Conservation (phyloP, 345 rosid genomes). For the Lepidium sativum region DNA sequence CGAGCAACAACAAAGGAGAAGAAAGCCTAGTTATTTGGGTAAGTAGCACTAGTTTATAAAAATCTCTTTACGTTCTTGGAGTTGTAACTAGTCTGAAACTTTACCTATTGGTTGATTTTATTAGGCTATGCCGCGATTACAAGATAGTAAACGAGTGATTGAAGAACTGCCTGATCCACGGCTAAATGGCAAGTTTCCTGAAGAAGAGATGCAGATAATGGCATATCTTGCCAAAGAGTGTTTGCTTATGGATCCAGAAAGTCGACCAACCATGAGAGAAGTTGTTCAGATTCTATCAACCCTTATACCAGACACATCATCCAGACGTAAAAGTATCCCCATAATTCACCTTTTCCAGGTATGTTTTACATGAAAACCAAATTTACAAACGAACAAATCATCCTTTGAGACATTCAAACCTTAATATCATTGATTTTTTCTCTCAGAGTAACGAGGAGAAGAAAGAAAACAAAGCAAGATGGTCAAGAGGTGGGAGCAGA, state of each 20-base stretch:
- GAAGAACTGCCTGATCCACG: constrained; percentile 80
- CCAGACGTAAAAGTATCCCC: constrained; percentile 61
- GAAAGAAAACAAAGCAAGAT: constrained; percentile 18
- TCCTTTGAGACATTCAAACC: not conserved
- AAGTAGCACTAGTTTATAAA: constrained; percentile 1
- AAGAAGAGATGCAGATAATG: constrained; percentile 88
- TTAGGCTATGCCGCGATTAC: constrained; percentile 82
- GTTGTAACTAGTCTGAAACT: not conserved
- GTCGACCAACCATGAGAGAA: constrained; percentile 93
- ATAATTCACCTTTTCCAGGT: constrained; percentile 62
- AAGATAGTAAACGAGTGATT: constrained; percentile 52
- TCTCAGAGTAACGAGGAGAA: constrained; percentile 6
- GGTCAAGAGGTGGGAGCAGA: constrained; percentile 43
- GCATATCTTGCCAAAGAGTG: constrained; percentile 96
- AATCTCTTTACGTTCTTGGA: not conserved
- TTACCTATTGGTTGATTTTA: not conserved
- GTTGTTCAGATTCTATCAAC: constrained; percentile 95
- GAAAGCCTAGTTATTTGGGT: constrained; percentile 98
- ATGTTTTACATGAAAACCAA: not conserved
- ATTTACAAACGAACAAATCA: not conserved
- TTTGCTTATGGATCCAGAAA: constrained; percentile 78
- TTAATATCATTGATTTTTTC: not conserved
- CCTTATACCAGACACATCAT: constrained; percentile 61
- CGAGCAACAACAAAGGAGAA: constrained; percentile 55
- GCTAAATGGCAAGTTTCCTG: constrained; percentile 55